Evolutionary conservation across 805 yeast genomes (phyloP).

Genomic region (Candida andamanensis): DNA sequence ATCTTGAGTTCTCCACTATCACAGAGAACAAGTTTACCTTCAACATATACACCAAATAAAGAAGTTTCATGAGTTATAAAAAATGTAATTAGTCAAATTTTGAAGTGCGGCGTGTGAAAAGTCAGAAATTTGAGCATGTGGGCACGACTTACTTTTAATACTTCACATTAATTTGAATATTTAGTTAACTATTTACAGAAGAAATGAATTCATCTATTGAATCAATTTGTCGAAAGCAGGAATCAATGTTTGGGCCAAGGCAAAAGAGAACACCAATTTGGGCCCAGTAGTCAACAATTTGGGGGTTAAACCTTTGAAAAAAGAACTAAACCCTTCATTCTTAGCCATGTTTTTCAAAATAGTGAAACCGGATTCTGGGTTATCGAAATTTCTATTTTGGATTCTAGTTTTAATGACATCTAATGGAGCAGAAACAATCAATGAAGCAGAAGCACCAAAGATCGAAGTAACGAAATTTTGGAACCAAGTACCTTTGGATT

Average conservation of each 20-base stretch:
- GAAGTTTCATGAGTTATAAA: conserved; percentile 24
- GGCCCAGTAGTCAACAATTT: conserved; percentile 97
- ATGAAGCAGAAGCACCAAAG: conserved; percentile 93
- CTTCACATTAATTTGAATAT: not conserved
- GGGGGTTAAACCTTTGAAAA: conserved; percentile 96
- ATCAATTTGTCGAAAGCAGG: conserved; percentile 87
- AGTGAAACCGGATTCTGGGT: conserved; percentile 89
- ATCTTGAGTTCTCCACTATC: conserved; percentile 28
- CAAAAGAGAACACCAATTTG: conserved; percentile 95
- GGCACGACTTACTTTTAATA: too few relatives aligned
- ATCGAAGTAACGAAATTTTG: conserved; percentile 95
- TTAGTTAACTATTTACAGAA: conserved; percentile 4
- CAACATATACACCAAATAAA: conserved; percentile 29
- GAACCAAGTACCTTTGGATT: conserved; percentile 86
- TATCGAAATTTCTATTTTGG: conserved; percentile 92
- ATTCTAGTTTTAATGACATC: conserved; percentile 98
- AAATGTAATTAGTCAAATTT: conserved; percentile 1
- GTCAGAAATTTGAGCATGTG: not conserved
- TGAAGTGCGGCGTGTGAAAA: not conserved
- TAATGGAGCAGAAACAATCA: conserved; percentile 94
- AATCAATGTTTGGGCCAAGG: conserved; percentile 92
- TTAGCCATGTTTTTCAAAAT: conserved; percentile 89
- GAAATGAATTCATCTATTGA: conserved; percentile 14
- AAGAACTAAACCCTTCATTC: conserved; percentile 84
- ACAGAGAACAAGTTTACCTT: conserved; percentile 34